Evolutionary conservation across 1,284 basidiomycete genomes (phyloP), one percentile per base, ranked within the genome.

Genomic region (Irpex lacteus): DNA sequence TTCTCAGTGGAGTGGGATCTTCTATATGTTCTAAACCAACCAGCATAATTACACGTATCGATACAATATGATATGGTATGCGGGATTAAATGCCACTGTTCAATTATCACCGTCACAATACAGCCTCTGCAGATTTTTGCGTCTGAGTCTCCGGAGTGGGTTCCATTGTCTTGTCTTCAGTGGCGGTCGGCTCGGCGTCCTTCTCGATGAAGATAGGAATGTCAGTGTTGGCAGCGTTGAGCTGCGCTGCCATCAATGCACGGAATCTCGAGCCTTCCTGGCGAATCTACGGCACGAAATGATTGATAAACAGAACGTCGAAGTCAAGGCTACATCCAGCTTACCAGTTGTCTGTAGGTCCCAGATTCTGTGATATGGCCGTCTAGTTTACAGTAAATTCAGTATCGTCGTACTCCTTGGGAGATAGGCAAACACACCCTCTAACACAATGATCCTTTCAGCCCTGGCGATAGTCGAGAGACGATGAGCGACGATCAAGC

Each of bases 281-380:
- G 63, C 84, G 81, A 36, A 89, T 83, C 90, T 92, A 65, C 19
- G 60, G 4, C 55, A 26, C 65, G 26, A 36, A 53, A 63, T 60
- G 49, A 63, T 60, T 26, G 9, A 4, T 37, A 49, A 53, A 26
- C 34, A 21, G 13, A 26, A 9, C 52, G 34, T 54, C 19, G 9
- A 50, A 40, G 19, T 47, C 59, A 60, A 60, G 38, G 52, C 40
- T 61, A 21, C 40, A 15, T 9, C 11, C 5, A 44, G 36, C 83
- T 72, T 64, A 92, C 88, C 65, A 97, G 81, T 67, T 94, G 86
- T 56, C 88, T 85, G 74, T 94, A 98, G 38, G 90, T 87, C 11
- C 95, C 95, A 37, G 88, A 85, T 78, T 98, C 95, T 1, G 89
- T 86, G 47, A 98, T 90, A 63, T 81, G 81, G 3, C 96, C 95